phyloP scores from a whole-genome alignment of 768 basidiomycete genomes.

The Suillus placidus region DNA sequence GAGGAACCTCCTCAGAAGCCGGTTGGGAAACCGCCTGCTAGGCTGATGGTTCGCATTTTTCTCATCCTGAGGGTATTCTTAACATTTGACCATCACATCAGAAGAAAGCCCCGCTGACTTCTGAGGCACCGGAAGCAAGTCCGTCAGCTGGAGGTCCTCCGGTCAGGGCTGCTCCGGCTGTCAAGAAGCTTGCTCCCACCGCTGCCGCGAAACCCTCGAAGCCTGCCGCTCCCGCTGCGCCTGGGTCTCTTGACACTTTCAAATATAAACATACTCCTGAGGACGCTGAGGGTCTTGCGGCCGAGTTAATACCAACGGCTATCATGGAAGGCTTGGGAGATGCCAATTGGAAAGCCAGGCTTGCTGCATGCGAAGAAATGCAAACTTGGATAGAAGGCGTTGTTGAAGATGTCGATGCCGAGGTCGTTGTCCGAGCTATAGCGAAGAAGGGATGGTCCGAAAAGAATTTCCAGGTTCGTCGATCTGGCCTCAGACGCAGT shows the following conservation, averaged over 20 bases:
- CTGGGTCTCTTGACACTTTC: slow-evolving; percentile 73
- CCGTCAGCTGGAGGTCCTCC: slow-evolving; percentile 28
- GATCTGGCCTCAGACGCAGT: neutral
- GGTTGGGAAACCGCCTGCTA: slow-evolving; percentile 53
- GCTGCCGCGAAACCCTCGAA: slow-evolving; percentile 49
- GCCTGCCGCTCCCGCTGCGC: slow-evolving; percentile 47
- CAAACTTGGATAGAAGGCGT: slow-evolving; percentile 76
- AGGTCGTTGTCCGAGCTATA: slow-evolving; percentile 84
- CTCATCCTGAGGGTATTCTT: neutral
- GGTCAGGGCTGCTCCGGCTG: slow-evolving; percentile 31
- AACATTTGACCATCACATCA: slow-evolving; percentile 33
- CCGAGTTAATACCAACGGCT: slow-evolving; percentile 69
- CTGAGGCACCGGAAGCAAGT: slow-evolving; percentile 33
- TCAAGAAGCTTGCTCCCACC: slow-evolving; percentile 49
- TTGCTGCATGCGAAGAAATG: slow-evolving; percentile 89
- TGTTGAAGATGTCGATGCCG: slow-evolving; percentile 73
- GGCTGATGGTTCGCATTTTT: slow-evolving; percentile 39
- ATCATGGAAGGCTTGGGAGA: slow-evolving; percentile 79
- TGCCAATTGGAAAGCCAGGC: slow-evolving; percentile 88
- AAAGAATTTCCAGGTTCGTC: slow-evolving; percentile 92
- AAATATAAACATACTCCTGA: slow-evolving; percentile 92
- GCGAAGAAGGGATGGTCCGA: slow-evolving; percentile 97
- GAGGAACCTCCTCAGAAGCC: slow-evolving; percentile 46
- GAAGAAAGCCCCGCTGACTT: slow-evolving; percentile 53
- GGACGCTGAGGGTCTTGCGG: slow-evolving; percentile 83